Base-by-base conservation (phyloP, 73 alveolate genomes). In the Breviolum minutum region DNA sequence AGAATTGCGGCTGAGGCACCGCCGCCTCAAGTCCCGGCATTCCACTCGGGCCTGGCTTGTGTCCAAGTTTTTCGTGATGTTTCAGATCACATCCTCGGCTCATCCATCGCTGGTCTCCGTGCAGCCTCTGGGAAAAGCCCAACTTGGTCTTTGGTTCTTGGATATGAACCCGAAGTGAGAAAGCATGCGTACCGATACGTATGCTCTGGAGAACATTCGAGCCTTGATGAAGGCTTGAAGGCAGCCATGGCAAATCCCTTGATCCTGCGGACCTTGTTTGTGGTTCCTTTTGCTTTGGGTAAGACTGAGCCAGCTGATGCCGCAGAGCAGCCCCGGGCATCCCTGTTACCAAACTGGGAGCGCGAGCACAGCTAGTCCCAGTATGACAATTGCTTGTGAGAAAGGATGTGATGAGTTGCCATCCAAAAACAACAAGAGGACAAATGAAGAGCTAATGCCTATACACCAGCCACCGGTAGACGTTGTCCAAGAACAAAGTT, bases 1-100 rank as follows among this genome's bases (percentile, higher is more conserved):
- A 71, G 95, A 63, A 20, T 40, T 86, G 54, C 95, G 95, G 20
- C 6, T 87, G 84, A 27, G 95, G 70, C 95, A 87, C 71, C 66
- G 95, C 11, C 95, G 85, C 71, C 40, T 84, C 70, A 77, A 77
- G 87, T 16, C 87, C 0, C 87, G 87, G 87, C 87, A 8, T 30
- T 77, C 87, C 87, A 77, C 87, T 12, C 30, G 87, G 29, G 54
- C 87, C 29, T 77, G 87, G 61, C 62, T 77, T 20, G 26, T 8
- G 87, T 77, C 62, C 63, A 77, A 8, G 9, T 22, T 17, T 77
- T 77, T 60, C 87, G 87, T 20, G 13, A n/a, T 32, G 74, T 83
- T 6, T 83, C 92, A 24, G 71, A 83, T 22, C 71, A 40, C 60
- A 71, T 83, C 22, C 74, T 82, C 32, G 91, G 91, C 91, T 11